Percentiles rank a stretch among this genome's conserved stretches.
Conservation (phyloP, 2,329 filamentous ascomycete species). For the Tolypocladium paradoxum region DNA sequence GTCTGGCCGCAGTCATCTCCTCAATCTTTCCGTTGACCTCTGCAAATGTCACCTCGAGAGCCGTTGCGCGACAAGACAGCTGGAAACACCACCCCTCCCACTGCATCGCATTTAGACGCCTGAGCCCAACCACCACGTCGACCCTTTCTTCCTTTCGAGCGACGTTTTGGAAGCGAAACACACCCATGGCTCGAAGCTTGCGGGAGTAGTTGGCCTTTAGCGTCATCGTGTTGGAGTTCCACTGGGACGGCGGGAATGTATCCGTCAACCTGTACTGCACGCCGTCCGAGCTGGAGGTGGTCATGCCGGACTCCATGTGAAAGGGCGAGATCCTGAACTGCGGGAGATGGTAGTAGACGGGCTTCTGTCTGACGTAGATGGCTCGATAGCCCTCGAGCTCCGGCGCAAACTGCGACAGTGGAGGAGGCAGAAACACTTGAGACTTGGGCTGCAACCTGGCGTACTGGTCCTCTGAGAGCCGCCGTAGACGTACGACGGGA, state of each 20-base stretch:
- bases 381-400: not conserved
- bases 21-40: not conserved
- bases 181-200: not conserved
- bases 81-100: not conserved
- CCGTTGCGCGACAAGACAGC: not conserved
- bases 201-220: not conserved
- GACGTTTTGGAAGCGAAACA: not conserved
- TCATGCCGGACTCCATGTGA: not conserved
- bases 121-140: not conserved
- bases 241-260: not conserved
- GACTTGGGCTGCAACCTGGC: not conserved
- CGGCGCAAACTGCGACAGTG: not conserved
- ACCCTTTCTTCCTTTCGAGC: not conserved
- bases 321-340: not conserved
- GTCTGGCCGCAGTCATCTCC: not conserved
- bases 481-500: not conserved
- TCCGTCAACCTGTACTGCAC: not conserved
- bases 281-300: not conserved
- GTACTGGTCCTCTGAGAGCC: not conserved
- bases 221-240: not conserved
- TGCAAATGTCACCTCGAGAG: not conserved
- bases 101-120: not conserved
- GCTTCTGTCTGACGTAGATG: not conserved
- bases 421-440: not conserved
- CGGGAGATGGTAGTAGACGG: not conserved